Evolutionary conservation across 257 asterid species (phyloP), one percentile per base, ranked within the genome.

Genomic region (Solanum piurae): DNA sequence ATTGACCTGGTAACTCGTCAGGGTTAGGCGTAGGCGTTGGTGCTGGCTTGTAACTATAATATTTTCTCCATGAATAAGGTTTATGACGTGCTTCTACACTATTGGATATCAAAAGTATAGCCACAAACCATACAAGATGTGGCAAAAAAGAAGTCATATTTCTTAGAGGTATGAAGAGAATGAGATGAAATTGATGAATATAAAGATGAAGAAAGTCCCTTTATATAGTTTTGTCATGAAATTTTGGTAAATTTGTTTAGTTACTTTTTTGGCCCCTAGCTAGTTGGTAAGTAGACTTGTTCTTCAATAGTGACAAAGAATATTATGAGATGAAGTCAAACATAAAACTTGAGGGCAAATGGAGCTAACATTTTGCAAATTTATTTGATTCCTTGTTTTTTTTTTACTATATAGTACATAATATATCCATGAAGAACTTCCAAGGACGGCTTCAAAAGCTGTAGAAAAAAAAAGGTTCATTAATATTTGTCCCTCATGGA

Each of bases 141-240:
- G 90, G 87, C 90, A n/a, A 82, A 86, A 72, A 55, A 37, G 87
- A 68, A 25, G 85, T 73, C 89, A 89, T 79, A 77, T 88, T 86
- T 69, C 52, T 55, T 36, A 86, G 87, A 49, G 77, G 66, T 49
- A 52, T 29, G 83, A 84, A 29, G 52, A 40, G 77, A 31, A n/a
- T 87, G 12, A 33, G 14, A 0, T 77, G 38, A 36, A 87, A 7
- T 33, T 36, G 52, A 60, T 25, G 62, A 44, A 29, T 21, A 44
- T 4, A 36, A 40, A 49, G 40, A 75, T 10, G 37, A 31, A n/a
- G 21, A 37, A 83, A 25, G 84, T 55, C 71, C 29, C 80, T 69
- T 49, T 72, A 13, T 88, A 60, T 76, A 71, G 55, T 85, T 27
- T 40, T 36, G 23, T 46, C 42, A 46, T 80, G 66, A 80, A 42